Evolutionary conservation across 2,329 filamentous ascomycete species (phyloP).

Genomic region (Pseudophaeomoniella oleicola): DNA sequence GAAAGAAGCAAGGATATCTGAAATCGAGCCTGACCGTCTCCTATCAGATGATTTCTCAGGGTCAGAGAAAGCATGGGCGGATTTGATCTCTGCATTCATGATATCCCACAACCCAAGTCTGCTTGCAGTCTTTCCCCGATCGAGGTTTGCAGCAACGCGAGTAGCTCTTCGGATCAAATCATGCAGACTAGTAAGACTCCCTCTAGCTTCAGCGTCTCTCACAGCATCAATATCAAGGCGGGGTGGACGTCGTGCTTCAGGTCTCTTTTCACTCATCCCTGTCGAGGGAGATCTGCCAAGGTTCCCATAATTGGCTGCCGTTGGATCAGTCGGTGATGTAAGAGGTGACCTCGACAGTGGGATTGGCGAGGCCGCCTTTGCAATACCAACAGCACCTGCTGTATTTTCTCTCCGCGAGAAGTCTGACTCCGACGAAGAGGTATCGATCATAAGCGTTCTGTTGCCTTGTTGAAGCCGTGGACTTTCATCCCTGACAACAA

Average conservation of each 20-base stretch:
- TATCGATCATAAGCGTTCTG: constrained; percentile 1
- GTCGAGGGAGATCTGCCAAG: constrained; percentile 9
- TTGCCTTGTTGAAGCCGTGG: background rate
- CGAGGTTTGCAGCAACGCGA: constrained; percentile 70
- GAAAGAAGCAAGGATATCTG: constrained; percentile 52
- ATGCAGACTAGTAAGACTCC: constrained; percentile 79
- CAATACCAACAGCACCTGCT: background rate
- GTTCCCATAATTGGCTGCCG: background rate
- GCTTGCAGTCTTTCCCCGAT: constrained; percentile 59
- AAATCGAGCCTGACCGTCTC: constrained; percentile 39
- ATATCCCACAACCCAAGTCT: constrained; percentile 37
- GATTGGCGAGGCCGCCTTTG: too few species aligned
- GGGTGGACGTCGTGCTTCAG: constrained; percentile 41
- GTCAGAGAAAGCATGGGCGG: constrained; percentile 2
- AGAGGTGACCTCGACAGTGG: background rate
- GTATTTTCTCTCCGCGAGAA: background rate
- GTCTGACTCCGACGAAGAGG: background rate
- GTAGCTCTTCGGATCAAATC: constrained; percentile 86
- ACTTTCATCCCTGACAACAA: background rate
- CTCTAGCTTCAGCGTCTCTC: constrained; percentile 64
- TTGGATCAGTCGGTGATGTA: background rate
- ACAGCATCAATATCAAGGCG: constrained; percentile 71
- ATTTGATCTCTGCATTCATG: constrained; percentile 17
- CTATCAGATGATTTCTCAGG: constrained; percentile 6
- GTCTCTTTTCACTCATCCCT: constrained; percentile 25